phyloP scores from a whole-genome alignment of 495 filamentous ascomycete genomes.

The Aspergillus egyptiacus region DNA sequence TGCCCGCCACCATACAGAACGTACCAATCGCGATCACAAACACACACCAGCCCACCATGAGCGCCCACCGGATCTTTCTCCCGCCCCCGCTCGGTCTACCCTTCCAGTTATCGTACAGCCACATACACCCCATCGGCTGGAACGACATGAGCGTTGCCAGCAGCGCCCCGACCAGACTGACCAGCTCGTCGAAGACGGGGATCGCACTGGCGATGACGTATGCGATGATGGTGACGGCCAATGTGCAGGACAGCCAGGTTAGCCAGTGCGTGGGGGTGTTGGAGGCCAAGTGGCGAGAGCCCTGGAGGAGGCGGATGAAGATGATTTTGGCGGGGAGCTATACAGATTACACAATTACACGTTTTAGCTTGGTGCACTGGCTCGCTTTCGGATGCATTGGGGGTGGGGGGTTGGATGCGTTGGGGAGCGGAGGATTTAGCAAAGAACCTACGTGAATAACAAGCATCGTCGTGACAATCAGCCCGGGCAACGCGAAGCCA shows the following conservation, averaged over 20 bases:
- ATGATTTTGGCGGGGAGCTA: conserved; percentile 51
- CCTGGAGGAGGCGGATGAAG: conserved; percentile 51
- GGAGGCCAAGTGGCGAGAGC: conserved; percentile 49
- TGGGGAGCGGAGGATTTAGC: no score
- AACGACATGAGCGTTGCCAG: conserved; percentile 45
- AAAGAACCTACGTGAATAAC: conserved; percentile 37
- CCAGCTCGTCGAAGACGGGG: conserved; percentile 59
- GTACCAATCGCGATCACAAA: conserved; percentile 35
- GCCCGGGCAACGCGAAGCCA: conserved; percentile 62
- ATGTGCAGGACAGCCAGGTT: conserved; percentile 53
- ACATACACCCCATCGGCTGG: conserved; percentile 43
- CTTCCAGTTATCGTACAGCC: conserved; percentile 41
- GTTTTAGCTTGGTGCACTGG: neutral
- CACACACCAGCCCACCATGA: conserved; percentile 26
- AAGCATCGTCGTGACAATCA: conserved; percentile 29
- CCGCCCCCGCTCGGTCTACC: conserved; percentile 21
- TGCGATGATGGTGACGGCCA: conserved; percentile 51
- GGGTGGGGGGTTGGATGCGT: neutral
- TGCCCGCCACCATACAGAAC: conserved; percentile 49
- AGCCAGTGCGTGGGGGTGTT: conserved; percentile 51
- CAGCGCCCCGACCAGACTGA: conserved; percentile 55
- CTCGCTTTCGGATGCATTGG: conserved; percentile 22
- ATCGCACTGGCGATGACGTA: conserved; percentile 68
- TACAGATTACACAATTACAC: neutral
- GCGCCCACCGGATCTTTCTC: conserved; percentile 28